These are phyloP conservation scores for Aspergillus sp. DNA, from an alignment of 2,329 filamentous ascomycete genomes.

Conservation along the genomic window DNA sequence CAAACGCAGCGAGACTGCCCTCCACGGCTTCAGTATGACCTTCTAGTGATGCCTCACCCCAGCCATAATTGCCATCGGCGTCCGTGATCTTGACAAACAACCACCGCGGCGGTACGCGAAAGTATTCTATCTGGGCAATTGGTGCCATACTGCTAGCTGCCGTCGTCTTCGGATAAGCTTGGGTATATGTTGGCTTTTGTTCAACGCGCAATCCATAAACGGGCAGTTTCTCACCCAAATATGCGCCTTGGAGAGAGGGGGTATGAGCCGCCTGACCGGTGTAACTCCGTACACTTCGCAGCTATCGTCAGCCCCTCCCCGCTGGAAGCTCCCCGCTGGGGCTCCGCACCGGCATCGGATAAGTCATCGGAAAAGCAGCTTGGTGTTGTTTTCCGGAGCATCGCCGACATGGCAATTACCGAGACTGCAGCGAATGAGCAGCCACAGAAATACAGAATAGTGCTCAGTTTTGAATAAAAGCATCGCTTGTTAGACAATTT, in stretches of 20 bases:
- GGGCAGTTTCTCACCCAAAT: no score
- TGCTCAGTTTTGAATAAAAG: background rate
- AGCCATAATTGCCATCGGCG: conserved; percentile 64
- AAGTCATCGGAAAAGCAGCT: background rate
- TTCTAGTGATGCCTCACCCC: conserved; percentile 75
- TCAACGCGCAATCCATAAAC: background rate
- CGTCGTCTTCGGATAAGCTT: no score
- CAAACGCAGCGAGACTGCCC: conserved; percentile 63
- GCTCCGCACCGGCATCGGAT: background rate
- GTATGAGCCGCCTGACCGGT: background rate
- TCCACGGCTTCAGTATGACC: conserved; percentile 74
- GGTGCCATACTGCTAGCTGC: conserved; percentile 54
- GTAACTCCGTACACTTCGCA: background rate
- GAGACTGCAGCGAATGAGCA: background rate
- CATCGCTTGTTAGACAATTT: background rate
- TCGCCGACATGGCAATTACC: background rate
- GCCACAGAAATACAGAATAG: background rate
- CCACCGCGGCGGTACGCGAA: conserved; percentile 73
- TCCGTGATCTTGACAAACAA: conserved; percentile 77
- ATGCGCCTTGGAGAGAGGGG: no score
- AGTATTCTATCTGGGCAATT: conserved; percentile 69
- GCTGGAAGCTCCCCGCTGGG: background rate
- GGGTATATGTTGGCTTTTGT: no score
- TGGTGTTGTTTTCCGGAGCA: background rate
- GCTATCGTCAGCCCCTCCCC: background rate